A percentile compares a stretch with the other conserved stretches of the same genome.
phyloP scores from a whole-genome alignment of 2,329 filamentous ascomycete genomes.

The Microsporum ferrugineum region DNA sequence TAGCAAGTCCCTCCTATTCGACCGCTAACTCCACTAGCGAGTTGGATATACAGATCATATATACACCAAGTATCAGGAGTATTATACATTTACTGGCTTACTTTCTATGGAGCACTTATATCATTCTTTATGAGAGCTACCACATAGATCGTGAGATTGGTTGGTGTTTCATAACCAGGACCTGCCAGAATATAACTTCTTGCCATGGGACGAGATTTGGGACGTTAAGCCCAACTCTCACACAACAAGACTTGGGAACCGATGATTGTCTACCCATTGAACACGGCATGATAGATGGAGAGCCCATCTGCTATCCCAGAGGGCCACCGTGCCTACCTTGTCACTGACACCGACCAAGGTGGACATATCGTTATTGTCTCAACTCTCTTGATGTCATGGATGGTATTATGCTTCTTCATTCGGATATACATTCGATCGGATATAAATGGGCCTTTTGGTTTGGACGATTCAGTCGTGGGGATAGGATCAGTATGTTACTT shows the following conservation, averaged over 20 bases:
- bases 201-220: neutral
- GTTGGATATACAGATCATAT: neutral
- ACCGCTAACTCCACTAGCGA: neutral
- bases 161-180: neutral
- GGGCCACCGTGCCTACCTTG: slow-evolving; percentile 5
- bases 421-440: slow-evolving; percentile 17
- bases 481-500: slow-evolving; percentile 13
- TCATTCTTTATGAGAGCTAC: neutral
- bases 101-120: neutral
- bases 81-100: neutral
- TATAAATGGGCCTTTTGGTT: slow-evolving; percentile 19
- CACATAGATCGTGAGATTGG: neutral
- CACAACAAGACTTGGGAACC: neutral
- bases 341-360: slow-evolving; percentile 7
- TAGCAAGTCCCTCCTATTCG: neutral
- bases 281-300: neutral
- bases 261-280: neutral
- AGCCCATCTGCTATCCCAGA: neutral
- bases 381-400: slow-evolving; percentile 11
- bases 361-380: slow-evolving; percentile 7
- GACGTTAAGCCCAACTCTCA: neutral
- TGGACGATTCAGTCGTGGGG: slow-evolving; percentile 17
- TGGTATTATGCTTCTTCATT: slow-evolving; percentile 9
- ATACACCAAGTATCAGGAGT: neutral
- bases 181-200: neutral